A percentile compares a stretch with the other conserved stretches of the same genome.
Evolutionary conservation across 1,139 yeast species (phyloP).

Genomic region (Meyerozyma guilliermondii): DNA sequence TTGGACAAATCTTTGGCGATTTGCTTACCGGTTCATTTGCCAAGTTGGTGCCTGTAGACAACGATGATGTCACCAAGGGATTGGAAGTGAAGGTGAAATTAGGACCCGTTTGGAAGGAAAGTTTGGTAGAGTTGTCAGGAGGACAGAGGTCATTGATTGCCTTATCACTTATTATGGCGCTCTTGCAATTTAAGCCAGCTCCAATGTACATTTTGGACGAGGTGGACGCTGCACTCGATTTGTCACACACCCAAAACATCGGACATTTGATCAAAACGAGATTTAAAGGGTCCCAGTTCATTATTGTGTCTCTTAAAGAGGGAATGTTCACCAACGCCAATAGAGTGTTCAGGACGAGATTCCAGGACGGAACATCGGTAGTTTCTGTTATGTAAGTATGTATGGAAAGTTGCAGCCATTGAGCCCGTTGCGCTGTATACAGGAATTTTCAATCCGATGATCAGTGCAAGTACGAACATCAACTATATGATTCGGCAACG

Average conservation of each 20-base stretch:
- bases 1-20: slow-evolving; percentile 90
- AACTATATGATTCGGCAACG: neutral
- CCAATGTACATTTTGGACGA: slow-evolving; percentile 97
- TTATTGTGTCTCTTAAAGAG: slow-evolving; percentile 93
- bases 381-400: slow-evolving; percentile 52
- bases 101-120: slow-evolving; percentile 94
- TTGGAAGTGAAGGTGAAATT: slow-evolving; percentile 86
- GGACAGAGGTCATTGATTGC: slow-evolving; percentile 97
- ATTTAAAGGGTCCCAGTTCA: slow-evolving; percentile 92
- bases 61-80: slow-evolving; percentile 82
- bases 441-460: neutral
- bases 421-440: neutral
- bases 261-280: slow-evolving; percentile 94
- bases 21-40: slow-evolving; percentile 88
- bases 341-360: slow-evolving; percentile 85
- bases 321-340: slow-evolving; percentile 99
- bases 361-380: slow-evolving; percentile 95
- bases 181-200: slow-evolving; percentile 92
- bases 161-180: slow-evolving; percentile 80
- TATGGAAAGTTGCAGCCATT: neutral
- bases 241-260: slow-evolving; percentile 95
- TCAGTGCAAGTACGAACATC: neutral
- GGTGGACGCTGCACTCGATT: slow-evolving; percentile 96
- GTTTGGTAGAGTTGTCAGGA: slow-evolving; percentile 91
- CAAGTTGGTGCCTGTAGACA: slow-evolving; percentile 77